Conservation (phyloP, 1,139 yeast species). For the Lipomyces yarrowii region DNA sequence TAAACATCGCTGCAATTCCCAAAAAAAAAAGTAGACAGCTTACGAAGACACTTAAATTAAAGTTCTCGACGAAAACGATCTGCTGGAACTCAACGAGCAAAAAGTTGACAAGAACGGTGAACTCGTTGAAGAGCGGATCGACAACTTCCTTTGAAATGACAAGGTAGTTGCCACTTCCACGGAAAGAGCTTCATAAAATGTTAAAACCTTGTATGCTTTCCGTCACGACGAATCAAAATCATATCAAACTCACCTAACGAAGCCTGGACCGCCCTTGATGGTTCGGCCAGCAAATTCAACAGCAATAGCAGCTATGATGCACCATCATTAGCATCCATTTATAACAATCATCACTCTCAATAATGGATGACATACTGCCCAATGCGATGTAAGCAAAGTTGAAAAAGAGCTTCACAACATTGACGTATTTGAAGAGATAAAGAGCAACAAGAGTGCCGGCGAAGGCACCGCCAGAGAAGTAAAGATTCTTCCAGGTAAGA, state of each 20-base stretch:
- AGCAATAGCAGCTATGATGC: slow-evolving; percentile 34
- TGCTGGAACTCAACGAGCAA: slow-evolving; percentile 52
- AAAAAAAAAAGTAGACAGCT: neutral
- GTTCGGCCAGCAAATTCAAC: slow-evolving; percentile 44
- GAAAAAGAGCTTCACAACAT: slow-evolving; percentile 69
- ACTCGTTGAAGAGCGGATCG: slow-evolving; percentile 40
- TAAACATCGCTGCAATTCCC: neutral
- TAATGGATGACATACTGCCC: slow-evolving; percentile 33
- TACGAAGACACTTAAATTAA: slow-evolving; percentile 67
- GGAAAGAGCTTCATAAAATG: slow-evolving; percentile 36
- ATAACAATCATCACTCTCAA: neutral
- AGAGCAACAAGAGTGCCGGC: slow-evolving; percentile 64
- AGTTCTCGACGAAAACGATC: slow-evolving; percentile 65
- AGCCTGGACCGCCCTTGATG: slow-evolving; percentile 41
- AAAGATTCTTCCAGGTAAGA: slow-evolving; percentile 84
- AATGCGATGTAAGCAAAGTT: slow-evolving; percentile 47
- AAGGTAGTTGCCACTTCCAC: slow-evolving; percentile 40
- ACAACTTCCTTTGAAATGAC: slow-evolving; percentile 36
- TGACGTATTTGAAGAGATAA: slow-evolving; percentile 67
- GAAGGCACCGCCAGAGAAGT: slow-evolving; percentile 73
- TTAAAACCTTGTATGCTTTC: neutral
- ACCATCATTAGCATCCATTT: neutral
- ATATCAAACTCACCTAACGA: slow-evolving; percentile 37
- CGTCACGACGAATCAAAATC: neutral
- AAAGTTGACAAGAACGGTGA: slow-evolving; percentile 34